These are phyloP conservation scores for Vitis cinerea DNA, from an alignment of 164 flowering plant genomes.

Conservation along the genomic window DNA sequence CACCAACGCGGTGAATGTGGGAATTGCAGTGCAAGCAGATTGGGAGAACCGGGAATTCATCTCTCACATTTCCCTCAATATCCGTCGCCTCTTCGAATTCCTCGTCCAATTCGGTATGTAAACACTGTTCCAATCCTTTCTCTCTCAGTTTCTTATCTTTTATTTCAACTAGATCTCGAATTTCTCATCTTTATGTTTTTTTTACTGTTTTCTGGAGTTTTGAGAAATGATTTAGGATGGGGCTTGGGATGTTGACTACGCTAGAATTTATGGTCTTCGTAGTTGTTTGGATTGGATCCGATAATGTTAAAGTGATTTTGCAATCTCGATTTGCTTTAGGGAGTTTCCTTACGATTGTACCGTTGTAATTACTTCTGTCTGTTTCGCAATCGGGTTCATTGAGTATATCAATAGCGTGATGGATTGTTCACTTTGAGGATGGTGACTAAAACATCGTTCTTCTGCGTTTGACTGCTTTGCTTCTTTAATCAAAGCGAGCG, in stretches of 20 bases:
- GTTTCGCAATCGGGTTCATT: no score
- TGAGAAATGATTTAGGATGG: no score
- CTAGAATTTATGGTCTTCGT: background rate
- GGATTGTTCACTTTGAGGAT: no score
- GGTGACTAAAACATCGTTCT: no score
- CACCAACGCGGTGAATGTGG: constrained; percentile 87
- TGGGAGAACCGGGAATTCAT: constrained; percentile 97
- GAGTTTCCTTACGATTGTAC: background rate
- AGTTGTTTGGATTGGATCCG: background rate
- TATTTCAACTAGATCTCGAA: background rate
- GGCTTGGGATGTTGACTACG: no score
- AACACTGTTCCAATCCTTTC: no score
- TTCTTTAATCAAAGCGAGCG: no score
- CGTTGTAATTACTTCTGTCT: no score
- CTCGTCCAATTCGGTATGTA: constrained; percentile 74
- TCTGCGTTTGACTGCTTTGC: no score
- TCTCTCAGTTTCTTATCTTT: background rate
- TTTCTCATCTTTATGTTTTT: background rate
- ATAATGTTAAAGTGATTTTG: no score
- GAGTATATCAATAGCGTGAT: no score
- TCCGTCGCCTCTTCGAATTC: constrained; percentile 88
- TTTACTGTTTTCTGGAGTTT: no score
- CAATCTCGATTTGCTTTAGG: background rate
- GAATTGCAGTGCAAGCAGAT: constrained; percentile 93
- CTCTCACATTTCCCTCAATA: constrained; percentile 84